Evolutionary conservation across 305 asterid genomes (phyloP).

Genomic region (Salvia sclarea): DNA sequence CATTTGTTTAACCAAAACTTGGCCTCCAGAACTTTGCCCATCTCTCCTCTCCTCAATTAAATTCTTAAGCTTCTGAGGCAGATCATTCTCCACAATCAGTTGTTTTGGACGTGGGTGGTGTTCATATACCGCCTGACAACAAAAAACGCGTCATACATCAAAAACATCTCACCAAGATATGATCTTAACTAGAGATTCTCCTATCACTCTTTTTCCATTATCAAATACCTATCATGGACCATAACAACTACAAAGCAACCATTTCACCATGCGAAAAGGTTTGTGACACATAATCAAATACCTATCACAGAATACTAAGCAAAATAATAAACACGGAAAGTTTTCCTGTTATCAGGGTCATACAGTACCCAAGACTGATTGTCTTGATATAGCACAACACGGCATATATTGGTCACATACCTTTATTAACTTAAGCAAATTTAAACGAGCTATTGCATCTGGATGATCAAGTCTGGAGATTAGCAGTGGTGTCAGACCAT

Average conservation of each 20-base stretch:
- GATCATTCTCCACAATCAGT: conserved; percentile 92
- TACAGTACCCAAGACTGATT: background rate
- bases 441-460: conserved; percentile 96
- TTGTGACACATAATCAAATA: background rate
- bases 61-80: conserved; percentile 88
- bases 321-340: conserved; percentile 5
- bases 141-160: background rate
- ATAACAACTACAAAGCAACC: too few relatives aligned
- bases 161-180: background rate
- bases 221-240: background rate
- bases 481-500: conserved; percentile 92
- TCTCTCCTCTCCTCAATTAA: conserved; percentile 96
- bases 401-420: conserved; percentile 44
- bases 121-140: conserved; percentile 87
- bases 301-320: background rate
- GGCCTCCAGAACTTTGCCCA: conserved; percentile 97
- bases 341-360: background rate
- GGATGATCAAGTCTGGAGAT: conserved; percentile 93
- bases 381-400: conserved; percentile 14
- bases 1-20: conserved; percentile 98
- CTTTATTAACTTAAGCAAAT: conserved; percentile 90
- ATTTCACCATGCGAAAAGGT: too few relatives aligned
- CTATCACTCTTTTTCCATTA: background rate
- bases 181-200: background rate
- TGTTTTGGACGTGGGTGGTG: conserved; percentile 99